Base-by-base conservation (phyloP, 768 basidiomycete genomes). In the Pholiota microspora region DNA sequence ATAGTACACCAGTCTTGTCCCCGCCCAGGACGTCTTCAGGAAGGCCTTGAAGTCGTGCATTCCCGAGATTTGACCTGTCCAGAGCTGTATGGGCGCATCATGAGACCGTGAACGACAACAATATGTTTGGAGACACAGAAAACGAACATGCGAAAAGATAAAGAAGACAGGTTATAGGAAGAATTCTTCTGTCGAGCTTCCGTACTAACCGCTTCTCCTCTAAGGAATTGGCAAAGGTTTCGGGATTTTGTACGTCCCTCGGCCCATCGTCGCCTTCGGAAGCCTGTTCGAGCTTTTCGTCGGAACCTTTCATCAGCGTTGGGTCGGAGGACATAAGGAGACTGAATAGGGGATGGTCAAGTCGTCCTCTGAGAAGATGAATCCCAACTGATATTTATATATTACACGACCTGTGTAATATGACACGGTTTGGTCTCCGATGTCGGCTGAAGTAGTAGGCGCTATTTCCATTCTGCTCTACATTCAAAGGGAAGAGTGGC, bases 31-130 rank as follows among this genome's bases (percentile, higher is more conserved):
- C 70, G 56, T 91, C 86, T 34, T 80, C 65, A 2, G 85, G 79
- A 10, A 92, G 69, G 9, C 87, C 85, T 69, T 87, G 87, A 34
- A 91, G 72, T 48, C 89, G 79, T 45, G 90, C 90, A 64, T 92
- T 92, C 13, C 89, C 90, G 36, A 91, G 64, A 64, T 91, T 91
- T 0, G 86, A 84, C 51, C 91, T 81, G 67, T 92, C 90, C 47
- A 93, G 74, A 65, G 84, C 80, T 80, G 57, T 10, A 53, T 51
- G 55, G 18, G 27, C 2, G 21, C 0, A 38, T 23, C 15, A 50
- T 31, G n/a, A 49, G 16, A 28, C 21, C 21, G 7, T 18, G 44
- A 28, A 51, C 35, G 38, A 32, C 40, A 25, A 46, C 31, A 51
- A 16, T 13, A 34, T 1, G 36, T 15, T 29, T 7, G 13, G 48